These are phyloP conservation scores for Sporothrix pseudoabietina DNA, from an alignment of 2,329 filamentous ascomycete species.

Conservation along the genomic window DNA sequence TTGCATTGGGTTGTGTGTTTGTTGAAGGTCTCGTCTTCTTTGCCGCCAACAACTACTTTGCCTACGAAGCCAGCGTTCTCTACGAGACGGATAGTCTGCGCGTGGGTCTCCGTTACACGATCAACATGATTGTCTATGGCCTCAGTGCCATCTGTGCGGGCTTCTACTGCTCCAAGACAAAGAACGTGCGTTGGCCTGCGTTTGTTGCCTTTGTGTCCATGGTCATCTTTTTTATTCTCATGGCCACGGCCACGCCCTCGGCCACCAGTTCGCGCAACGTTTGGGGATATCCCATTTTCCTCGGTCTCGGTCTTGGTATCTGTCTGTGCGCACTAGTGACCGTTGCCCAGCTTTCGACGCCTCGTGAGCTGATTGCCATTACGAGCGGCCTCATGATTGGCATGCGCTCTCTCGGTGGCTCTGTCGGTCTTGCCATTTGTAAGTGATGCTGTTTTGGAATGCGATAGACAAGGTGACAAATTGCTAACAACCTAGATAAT, in stretches of 20 bases:
- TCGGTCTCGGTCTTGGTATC: constrained; percentile 25
- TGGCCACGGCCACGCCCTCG: constrained; percentile 36
- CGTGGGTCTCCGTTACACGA: constrained; percentile 41
- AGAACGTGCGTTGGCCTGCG: constrained; percentile 39
- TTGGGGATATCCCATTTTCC: constrained; percentile 43
- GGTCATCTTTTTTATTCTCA: constrained; percentile 38
- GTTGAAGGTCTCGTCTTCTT: constrained; percentile 47
- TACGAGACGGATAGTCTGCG: constrained; percentile 43
- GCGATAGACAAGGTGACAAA: no score
- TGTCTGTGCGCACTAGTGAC: constrained; percentile 34
- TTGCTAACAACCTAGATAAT: constrained; percentile 34
- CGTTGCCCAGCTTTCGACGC: constrained; percentile 44
- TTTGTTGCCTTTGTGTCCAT: constrained; percentile 39
- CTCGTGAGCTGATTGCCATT: constrained; percentile 42
- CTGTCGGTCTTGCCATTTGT: constrained; percentile 52
- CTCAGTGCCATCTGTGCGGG: constrained; percentile 41
- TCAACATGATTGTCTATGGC: constrained; percentile 42
- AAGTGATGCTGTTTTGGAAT: neutral
- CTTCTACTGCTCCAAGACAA: constrained; percentile 40
- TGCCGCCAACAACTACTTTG: constrained; percentile 48
- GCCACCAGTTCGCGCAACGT: constrained; percentile 35
- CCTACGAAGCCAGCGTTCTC: constrained; percentile 44
- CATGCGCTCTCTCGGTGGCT: constrained; percentile 49
- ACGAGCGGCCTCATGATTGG: constrained; percentile 43
- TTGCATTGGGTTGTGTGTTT: constrained; percentile 44